Evolutionary conservation across 768 basidiomycete species (phyloP), one percentile per base, ranked within the genome.

Genomic region (Coprinopsis cinerea): DNA sequence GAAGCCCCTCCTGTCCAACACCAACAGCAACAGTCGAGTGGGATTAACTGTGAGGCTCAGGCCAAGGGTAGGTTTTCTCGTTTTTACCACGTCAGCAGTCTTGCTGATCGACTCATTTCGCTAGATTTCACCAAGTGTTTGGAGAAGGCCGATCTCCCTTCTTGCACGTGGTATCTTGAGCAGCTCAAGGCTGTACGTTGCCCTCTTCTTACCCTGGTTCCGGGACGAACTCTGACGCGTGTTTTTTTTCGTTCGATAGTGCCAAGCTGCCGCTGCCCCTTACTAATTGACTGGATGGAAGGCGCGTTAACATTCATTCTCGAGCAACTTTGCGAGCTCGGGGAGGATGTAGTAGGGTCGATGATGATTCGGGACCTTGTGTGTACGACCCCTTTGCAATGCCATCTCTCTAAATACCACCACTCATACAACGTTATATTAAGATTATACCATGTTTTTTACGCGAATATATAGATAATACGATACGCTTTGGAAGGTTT

Each of bases 161-260:
- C 86, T 4, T 94, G 92, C 71, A 72, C 80, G 15, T 94, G 84
- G 80, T 93, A 90, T 62, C 81, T 92, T 24, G 88, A 92, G 58
- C 87, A 91, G 61, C 77, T 92, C 44, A 92, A 92, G 68, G 85
- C 86, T 47, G 88, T 91, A 65, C 61, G 88, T 79, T 48, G 14
- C 47, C 25, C 36, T 42, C 2, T 46, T 9, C 18, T 39, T 15
- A 0, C 1, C 46, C 18, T 32, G 26, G n/a, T n/a, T n/a, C n/a
- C n/a, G n/a, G n/a, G n/a, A n/a, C 13, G 17, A 0, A 9, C 9
- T 35, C 22, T 32, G 18, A 18, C 39, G 17, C 35, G 30, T 27
- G 9, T 4, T 57, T 50, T 53, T 57, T 3, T 37, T 13, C 43
- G 48, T 40, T 30, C 13, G 55, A 4, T 32, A 88, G 85, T 89